phyloP scores from a whole-genome alignment of 306 rosid species.

The Prosopis cineraria region DNA sequence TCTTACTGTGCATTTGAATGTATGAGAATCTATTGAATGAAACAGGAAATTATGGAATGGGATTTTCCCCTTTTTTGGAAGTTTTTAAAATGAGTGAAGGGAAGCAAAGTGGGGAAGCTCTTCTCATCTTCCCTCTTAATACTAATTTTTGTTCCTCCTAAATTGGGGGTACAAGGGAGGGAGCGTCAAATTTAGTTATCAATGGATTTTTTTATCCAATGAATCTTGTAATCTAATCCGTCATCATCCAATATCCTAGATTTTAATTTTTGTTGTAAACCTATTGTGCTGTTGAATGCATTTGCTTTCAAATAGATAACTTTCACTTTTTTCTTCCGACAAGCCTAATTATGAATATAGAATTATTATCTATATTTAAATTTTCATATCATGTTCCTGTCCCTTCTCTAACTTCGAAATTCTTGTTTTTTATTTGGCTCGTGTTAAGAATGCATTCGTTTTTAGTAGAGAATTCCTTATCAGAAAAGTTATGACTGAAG shows the following conservation, averaged over 20 bases:
- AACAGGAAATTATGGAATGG: neutral
- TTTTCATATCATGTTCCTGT: neutral
- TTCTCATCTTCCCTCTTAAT: neutral
- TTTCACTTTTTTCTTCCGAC: neutral
- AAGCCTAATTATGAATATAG: neutral
- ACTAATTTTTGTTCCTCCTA: neutral
- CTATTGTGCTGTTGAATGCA: neutral
- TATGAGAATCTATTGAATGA: neutral
- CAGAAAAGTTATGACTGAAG: neutral
- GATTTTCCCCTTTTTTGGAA: neutral
- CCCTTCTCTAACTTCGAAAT: neutral
- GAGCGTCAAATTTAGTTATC: neutral
- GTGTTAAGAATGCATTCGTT: neutral
- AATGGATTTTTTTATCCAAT: neutral
- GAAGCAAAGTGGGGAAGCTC: neutral
- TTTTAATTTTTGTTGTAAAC: neutral
- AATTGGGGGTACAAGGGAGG: neutral
- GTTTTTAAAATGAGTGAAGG: neutral
- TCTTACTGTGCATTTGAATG: neutral
- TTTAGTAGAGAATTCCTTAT: neutral
- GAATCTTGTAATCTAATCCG: neutral
- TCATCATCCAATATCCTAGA: neutral
- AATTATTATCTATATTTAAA: neutral
- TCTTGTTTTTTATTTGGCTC: neutral
- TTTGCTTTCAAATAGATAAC: neutral